Percentiles rank a stretch among this genome's conserved stretches.
phyloP scores from a whole-genome alignment of 2,329 filamentous ascomycete species.

The Ascochyta koolunga region DNA sequence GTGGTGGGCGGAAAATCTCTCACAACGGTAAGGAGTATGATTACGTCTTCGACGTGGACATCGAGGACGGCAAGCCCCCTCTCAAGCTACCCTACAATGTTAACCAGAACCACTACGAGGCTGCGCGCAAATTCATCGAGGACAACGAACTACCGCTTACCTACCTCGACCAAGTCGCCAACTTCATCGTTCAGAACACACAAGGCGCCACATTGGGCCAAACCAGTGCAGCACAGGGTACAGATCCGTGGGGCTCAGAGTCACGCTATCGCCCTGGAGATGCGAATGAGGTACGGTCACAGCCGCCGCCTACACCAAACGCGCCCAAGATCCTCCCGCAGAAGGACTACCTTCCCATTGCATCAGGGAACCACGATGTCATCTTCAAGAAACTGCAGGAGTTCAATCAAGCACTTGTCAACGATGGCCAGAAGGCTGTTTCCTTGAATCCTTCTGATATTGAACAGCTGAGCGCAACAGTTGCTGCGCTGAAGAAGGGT shows the following conservation, averaged over 20 bases:
- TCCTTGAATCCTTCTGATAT: constrained; percentile 77
- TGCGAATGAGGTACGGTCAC: constrained; percentile 45
- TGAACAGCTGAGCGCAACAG: constrained; percentile 65
- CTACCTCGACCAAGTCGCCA: constrained; percentile 89
- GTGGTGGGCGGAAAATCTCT: constrained; percentile 67
- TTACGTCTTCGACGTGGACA: constrained; percentile 95
- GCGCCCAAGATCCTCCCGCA: constrained; percentile 74
- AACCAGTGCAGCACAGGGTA: constrained; percentile 49
- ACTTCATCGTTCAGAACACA: constrained; percentile 90
- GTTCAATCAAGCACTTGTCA: constrained; percentile 75
- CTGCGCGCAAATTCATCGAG: constrained; percentile 86
- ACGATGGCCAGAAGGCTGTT: constrained; percentile 72
- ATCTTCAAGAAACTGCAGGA: constrained; percentile 79
- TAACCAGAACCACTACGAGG: constrained; percentile 89
- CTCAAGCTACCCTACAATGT: constrained; percentile 94
- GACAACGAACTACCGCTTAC: constrained; percentile 86
- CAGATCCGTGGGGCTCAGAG: constrained; percentile 80
- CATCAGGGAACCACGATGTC: constrained; percentile 70
- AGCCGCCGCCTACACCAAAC: constrained; percentile 44
- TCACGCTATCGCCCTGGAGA: constrained; percentile 79
- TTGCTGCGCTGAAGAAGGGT: constrained; percentile 66
- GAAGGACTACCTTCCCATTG: constrained; percentile 77
- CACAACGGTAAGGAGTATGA: constrained; percentile 90
- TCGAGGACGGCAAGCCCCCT: constrained; percentile 90
- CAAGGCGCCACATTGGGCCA: constrained; percentile 83